Conservation (phyloP, 768 basidiomycete species). For the Rhodotorula babjevae region DNA sequence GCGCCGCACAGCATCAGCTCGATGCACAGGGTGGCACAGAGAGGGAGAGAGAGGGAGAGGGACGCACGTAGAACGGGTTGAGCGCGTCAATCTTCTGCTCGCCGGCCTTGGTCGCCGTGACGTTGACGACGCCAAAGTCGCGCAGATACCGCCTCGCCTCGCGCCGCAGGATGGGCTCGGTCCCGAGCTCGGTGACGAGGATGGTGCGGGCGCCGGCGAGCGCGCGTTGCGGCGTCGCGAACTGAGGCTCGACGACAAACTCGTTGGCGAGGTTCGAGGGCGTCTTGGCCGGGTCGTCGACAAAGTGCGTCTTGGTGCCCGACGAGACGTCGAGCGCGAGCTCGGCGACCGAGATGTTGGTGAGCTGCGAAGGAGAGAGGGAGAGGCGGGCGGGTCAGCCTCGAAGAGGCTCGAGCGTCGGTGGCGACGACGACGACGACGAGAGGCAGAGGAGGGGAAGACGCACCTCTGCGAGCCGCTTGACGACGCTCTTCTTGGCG, state of each 20-base stretch:
- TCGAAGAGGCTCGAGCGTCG: not conserved
- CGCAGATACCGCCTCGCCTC: conserved; percentile 71
- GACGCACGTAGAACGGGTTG: conserved; percentile 53
- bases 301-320: conserved; percentile 54
- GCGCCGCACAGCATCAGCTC: not conserved
- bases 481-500: conserved; percentile 70
- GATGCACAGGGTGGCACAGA: not conserved
- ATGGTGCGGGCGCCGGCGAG: conserved; percentile 56
- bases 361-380: conserved; percentile 57
- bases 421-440: not conserved
- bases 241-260: conserved; percentile 51
- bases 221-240: conserved; percentile 4
- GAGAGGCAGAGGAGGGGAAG: not conserved
- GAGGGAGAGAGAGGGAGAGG: conserved; percentile 39
- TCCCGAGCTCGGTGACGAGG: conserved; percentile 81
- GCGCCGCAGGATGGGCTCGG: conserved; percentile 80
- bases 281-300: conserved; percentile 73
- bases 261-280: conserved; percentile 81
- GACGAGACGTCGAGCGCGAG: conserved; percentile 73
- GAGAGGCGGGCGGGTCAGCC: not conserved
- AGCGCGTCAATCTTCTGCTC: conserved; percentile 52
- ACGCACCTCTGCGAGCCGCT: conserved; percentile 70
- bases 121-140: conserved; percentile 67
- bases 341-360: conserved; percentile 74
- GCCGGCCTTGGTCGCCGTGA: conserved; percentile 83